phyloP scores from a whole-genome alignment of 495 filamentous ascomycete species.

The Aspergillus wentii region DNA sequence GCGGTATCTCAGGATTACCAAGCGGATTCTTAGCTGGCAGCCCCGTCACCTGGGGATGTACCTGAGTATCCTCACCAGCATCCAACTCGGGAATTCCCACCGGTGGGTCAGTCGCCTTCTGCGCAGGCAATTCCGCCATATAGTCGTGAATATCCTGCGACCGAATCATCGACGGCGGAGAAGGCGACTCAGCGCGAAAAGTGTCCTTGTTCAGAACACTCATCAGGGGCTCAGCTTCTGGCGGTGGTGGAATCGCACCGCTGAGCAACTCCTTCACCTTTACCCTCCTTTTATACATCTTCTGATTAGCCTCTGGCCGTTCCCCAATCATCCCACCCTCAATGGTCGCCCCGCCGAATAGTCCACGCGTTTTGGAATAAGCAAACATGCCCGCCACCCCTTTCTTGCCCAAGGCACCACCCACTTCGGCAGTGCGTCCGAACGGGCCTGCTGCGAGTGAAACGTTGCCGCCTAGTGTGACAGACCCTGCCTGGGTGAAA shows the following conservation, averaged over 20 bases:
- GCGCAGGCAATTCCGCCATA: no score
- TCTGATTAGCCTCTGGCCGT: constrained; percentile 83
- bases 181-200: background rate
- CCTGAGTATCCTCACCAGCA: no score
- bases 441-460: constrained; percentile 87
- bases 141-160: no score
- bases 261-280: constrained; percentile 73
- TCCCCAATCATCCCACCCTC: constrained; percentile 87
- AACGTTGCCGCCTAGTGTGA: constrained; percentile 88
- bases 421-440: constrained; percentile 86
- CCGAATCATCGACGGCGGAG: background rate
- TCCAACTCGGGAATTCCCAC: no score
- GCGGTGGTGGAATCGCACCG: constrained; percentile 71
- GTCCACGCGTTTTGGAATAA: constrained; percentile 89
- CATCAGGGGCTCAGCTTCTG: constrained; percentile 73
- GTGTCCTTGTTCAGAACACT: constrained; percentile 55
- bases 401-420: constrained; percentile 73
- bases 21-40: no score
- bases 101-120: no score
- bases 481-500: constrained; percentile 76
- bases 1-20: no score
- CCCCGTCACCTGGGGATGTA: no score
- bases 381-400: constrained; percentile 82
- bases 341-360: constrained; percentile 85
- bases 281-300: constrained; percentile 74